These are phyloP conservation scores for Fallopia convolvulus DNA, from an alignment of 148 eudicot genomes.

Conservation along the genomic window DNA sequence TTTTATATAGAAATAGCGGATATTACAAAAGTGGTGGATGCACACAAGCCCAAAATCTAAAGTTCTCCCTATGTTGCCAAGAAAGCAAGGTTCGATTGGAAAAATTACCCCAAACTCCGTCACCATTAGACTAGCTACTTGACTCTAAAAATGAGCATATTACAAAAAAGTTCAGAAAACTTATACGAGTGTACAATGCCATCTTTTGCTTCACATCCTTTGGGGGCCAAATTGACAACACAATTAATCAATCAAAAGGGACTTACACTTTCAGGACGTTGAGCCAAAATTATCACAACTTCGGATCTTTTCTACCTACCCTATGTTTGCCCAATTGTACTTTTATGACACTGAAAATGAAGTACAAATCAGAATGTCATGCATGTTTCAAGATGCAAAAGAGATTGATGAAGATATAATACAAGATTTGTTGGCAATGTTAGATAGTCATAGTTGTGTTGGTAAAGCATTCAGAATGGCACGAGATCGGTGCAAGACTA, in stretches of 20 bases:
- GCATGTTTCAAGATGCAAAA: not conserved
- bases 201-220: not conserved
- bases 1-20: no score
- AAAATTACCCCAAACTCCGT: not conserved
- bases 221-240: not conserved
- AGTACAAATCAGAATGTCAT: not conserved
- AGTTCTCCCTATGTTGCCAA: not conserved
- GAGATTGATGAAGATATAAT: not conserved
- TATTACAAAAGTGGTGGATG: not conserved
- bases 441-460: not conserved
- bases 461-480: not conserved
- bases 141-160: not conserved
- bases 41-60: not conserved
- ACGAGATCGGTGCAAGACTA: no score
- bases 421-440: not conserved
- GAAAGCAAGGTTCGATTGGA: not conserved
- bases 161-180: not conserved
- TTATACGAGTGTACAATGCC: not conserved
- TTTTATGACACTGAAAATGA: not conserved
- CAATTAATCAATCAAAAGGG: not conserved
- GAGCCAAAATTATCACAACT: not conserved
- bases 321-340: not conserved
- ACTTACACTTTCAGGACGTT: not conserved
- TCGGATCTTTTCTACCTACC: not conserved
- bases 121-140: not conserved